These are phyloP conservation scores for Candida arabinofermentans DNA, from an alignment of 805 yeast genomes.

Conservation along the genomic window DNA sequence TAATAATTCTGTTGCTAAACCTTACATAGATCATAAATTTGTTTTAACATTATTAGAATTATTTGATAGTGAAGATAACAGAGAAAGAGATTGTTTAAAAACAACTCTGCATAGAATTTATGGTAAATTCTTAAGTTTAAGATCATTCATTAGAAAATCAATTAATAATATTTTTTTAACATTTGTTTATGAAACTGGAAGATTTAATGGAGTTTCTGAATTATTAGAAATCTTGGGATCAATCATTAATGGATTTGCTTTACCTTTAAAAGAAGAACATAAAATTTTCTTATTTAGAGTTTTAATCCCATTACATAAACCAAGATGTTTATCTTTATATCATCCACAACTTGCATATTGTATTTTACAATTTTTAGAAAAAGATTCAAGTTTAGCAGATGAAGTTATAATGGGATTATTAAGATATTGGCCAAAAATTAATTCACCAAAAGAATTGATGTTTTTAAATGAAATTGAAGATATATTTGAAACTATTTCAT, in stretches of 20 bases:
- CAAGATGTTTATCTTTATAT: conserved; percentile 79
- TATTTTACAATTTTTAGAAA: conserved; percentile 92
- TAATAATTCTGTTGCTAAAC: conserved; percentile 88
- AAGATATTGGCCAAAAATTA: conserved; percentile 95
- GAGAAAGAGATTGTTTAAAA: conserved; percentile 92
- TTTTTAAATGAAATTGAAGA: conserved; percentile 95
- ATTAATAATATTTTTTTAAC: conserved; percentile 90
- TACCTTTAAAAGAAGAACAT: conserved; percentile 96
- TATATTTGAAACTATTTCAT: conserved; percentile 93
- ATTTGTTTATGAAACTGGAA: conserved; percentile 90
- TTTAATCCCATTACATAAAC: conserved; percentile 88
- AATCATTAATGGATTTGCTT: conserved; percentile 95
- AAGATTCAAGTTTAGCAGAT: conserved; percentile 87
- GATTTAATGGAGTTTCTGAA: conserved; percentile 95
- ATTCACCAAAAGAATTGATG: conserved; percentile 93
- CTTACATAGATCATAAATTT: conserved; percentile 88
- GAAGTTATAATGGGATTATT: conserved; percentile 94
- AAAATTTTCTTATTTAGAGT: conserved; percentile 84
- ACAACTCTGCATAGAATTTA: conserved; percentile 94
- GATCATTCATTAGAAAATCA: conserved; percentile 88
- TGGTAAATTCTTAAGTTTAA: conserved; percentile 85
- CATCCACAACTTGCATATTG: conserved; percentile 98
- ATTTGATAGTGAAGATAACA: conserved; percentile 94
- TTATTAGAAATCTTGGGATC: conserved; percentile 91
- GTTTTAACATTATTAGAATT: conserved; percentile 77